Evolutionary conservation across 78 protist genomes (phyloP).

Genomic region (Chrysochromulina parva): DNA sequence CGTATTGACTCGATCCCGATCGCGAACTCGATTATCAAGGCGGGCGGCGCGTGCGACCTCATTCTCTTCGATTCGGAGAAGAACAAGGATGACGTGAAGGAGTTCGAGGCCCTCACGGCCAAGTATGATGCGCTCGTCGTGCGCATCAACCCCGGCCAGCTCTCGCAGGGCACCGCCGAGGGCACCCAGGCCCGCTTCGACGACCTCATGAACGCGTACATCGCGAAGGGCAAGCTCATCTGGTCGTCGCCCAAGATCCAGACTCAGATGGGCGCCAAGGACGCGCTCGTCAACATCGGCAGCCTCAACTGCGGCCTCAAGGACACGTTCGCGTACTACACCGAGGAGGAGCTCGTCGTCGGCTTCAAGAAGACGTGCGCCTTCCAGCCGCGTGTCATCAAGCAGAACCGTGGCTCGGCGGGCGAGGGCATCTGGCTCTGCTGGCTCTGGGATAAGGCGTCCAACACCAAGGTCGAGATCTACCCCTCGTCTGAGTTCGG

Average conservation of each 20-base stretch:
- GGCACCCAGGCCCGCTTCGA: background rate
- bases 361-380: slow-evolving; percentile 12
- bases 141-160: too few relatives aligned
- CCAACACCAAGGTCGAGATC: background rate
- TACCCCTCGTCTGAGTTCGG: background rate
- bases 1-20: background rate
- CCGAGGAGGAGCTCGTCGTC: background rate
- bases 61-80: background rate
- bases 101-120: too few relatives aligned
- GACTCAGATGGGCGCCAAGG: background rate
- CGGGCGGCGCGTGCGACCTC: background rate
- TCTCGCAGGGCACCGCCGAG: background rate
- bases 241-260: background rate
- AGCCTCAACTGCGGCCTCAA: background rate
- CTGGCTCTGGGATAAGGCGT: too few relatives aligned
- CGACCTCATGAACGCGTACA: background rate
- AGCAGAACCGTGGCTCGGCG: slow-evolving; percentile 23
- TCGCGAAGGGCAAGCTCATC: too few relatives aligned
- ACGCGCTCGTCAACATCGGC: background rate
- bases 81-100: background rate
- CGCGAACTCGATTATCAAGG: background rate
- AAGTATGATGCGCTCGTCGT: background rate
- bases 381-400: background rate
- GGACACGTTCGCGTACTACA: slow-evolving; percentile 13
- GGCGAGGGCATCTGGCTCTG: slow-evolving; percentile 1